Percentiles rank a stretch among this genome's conserved stretches.
These are phyloP conservation scores for Rhododendron ovatum DNA, from an alignment of 148 eudicot genomes.

Conservation along the genomic window DNA sequence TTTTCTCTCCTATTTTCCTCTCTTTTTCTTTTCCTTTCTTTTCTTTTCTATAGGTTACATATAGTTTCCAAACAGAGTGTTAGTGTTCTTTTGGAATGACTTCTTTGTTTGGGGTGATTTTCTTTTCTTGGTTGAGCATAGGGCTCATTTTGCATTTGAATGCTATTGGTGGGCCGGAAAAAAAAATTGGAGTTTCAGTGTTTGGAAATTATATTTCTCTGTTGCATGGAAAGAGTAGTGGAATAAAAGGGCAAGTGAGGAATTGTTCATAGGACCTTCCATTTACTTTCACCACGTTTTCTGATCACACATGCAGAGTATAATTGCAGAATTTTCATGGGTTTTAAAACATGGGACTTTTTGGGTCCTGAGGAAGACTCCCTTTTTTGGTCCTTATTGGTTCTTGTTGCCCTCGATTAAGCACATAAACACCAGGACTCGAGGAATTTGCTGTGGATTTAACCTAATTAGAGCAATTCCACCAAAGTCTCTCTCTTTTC, in stretches of 20 bases:
- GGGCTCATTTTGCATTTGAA: background rate
- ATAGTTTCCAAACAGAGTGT: too few relatives aligned
- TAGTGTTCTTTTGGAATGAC: background rate
- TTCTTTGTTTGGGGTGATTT: background rate
- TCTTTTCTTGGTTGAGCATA: background rate
- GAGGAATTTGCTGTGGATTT: background rate
- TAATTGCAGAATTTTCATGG: background rate
- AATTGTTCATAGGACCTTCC: background rate
- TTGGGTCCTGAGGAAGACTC: constrained; percentile 22
- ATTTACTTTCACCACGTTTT: background rate
- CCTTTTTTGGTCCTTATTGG: background rate
- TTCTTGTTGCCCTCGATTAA: background rate
- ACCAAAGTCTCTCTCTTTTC: background rate
- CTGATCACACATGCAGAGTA: background rate
- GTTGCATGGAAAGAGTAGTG: background rate
- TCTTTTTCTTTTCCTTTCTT: too few relatives aligned
- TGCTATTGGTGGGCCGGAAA: background rate
- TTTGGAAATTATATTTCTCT: background rate
- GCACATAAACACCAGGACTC: background rate
- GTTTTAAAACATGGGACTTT: constrained; percentile 6
- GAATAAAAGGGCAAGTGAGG: background rate
- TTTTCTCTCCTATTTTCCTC: too few relatives aligned
- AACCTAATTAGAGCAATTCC: background rate
- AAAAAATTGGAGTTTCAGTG: background rate
- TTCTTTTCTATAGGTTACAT: too few relatives aligned